These are phyloP conservation scores for Ustilago lituana DNA, from an alignment of 1,284 basidiomycete species.

Conservation along the genomic window DNA sequence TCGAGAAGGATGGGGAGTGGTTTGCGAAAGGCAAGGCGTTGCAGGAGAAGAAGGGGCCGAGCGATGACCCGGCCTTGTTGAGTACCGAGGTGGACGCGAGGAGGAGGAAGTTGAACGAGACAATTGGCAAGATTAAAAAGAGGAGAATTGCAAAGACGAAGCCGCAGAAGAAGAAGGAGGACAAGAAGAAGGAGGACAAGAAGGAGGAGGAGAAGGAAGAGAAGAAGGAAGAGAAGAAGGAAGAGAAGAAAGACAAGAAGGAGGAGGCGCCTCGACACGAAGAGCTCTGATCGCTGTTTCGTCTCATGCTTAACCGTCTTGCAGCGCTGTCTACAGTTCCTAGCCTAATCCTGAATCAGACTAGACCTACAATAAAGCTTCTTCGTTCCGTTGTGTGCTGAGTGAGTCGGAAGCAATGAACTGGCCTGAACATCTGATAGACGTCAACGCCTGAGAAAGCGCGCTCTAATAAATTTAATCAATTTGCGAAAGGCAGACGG, in stretches of 20 bases:
- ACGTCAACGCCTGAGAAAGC: too few species aligned
- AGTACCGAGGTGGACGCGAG: slow-evolving; percentile 63
- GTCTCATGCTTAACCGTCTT: not conserved
- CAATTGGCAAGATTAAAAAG: slow-evolving; percentile 58
- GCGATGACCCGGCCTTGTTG: slow-evolving; percentile 63
- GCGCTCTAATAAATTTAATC: too few species aligned
- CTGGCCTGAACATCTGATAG: too few species aligned
- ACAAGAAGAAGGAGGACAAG: slow-evolving; percentile 15
- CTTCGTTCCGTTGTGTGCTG: too few species aligned
- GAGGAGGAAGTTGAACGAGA: slow-evolving; percentile 57
- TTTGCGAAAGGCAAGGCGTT: slow-evolving; percentile 56
- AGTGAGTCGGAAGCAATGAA: too few species aligned
- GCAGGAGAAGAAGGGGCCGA: slow-evolving; percentile 50
- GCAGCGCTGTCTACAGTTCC: too few species aligned
- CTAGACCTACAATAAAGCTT: too few species aligned
- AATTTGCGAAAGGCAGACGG: too few species aligned
- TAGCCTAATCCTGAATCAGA: too few species aligned
- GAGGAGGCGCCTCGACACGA: slow-evolving; percentile 28
- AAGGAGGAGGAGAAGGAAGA: slow-evolving; percentile 28
- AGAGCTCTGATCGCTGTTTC: slow-evolving; percentile 24
- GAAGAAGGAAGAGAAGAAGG: slow-evolving; percentile 19
- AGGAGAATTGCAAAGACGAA: slow-evolving; percentile 63
- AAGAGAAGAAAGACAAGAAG: slow-evolving; percentile 7
- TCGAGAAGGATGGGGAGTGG: slow-evolving; percentile 63
- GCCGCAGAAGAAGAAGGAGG: slow-evolving; percentile 44